Conservation (phyloP, 2,329 filamentous ascomycete genomes). For the Ophiostoma australiae region DNA sequence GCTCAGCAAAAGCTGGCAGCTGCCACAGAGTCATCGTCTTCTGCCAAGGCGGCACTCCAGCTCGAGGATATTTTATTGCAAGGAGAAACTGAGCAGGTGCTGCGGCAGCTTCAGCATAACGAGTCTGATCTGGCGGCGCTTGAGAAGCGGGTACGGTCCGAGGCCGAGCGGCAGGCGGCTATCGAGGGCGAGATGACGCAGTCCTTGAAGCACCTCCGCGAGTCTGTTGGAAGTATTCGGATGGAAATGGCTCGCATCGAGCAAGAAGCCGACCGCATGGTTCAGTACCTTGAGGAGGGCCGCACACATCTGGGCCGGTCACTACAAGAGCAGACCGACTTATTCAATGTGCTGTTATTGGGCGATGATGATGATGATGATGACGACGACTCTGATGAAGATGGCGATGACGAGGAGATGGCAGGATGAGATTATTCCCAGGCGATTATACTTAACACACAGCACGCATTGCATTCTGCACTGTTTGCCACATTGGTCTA, state of each 20-base stretch:
- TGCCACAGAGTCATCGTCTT: background rate
- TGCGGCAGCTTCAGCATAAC: constrained; percentile 41
- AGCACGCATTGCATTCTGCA: background rate
- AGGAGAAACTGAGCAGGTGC: constrained; percentile 37
- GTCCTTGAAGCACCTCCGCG: constrained; percentile 26
- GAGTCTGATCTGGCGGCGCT: constrained; percentile 61
- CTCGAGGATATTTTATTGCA: constrained; percentile 11
- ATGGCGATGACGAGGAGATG: constrained; percentile 17
- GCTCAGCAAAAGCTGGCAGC: constrained; percentile 18
- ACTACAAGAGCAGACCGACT: constrained; percentile 27
- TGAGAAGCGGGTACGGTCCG: constrained; percentile 56
- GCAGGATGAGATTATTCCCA: background rate
- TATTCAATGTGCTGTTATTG: constrained; percentile 24
- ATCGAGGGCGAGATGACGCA: constrained; percentile 24
- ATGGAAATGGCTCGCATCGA: constrained; percentile 27
- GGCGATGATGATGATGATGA: constrained; percentile 15
- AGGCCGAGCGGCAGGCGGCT: constrained; percentile 25
- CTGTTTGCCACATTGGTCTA: background rate
- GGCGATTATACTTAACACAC: background rate
- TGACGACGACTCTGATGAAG: constrained; percentile 13
- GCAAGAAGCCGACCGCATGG: constrained; percentile 27
- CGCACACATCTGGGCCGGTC: constrained; percentile 24
- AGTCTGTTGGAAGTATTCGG: constrained; percentile 26
- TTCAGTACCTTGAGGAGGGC: constrained; percentile 23
- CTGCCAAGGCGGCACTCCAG: background rate